Evolutionary conservation across 2,329 filamentous ascomycete species (phyloP).

Genomic region (Microsporum ferrugineum): DNA sequence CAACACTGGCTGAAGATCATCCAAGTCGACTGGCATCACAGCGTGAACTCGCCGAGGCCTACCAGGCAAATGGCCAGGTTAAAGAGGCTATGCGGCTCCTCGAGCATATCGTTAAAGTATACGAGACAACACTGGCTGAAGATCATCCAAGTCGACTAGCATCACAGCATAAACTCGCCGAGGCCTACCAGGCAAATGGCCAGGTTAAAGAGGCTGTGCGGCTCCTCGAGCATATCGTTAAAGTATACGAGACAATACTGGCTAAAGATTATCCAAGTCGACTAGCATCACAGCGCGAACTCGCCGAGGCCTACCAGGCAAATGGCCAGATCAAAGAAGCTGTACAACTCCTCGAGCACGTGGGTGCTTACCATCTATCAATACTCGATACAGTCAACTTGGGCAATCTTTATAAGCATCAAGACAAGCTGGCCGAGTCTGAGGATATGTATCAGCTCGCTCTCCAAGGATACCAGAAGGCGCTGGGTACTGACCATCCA

Average conservation of each 20-base stretch:
- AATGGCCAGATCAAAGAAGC: not conserved
- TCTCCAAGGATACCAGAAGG: not conserved
- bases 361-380: not conserved
- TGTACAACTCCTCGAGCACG: not conserved
- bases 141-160: not conserved
- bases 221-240: not conserved
- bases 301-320: not conserved
- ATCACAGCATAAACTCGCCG: not conserved
- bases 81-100: not conserved
- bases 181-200: not conserved
- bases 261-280: not conserved
- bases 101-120: not conserved
- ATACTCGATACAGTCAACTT: not conserved
- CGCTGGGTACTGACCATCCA: not conserved
- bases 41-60: not conserved
- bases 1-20: not conserved
- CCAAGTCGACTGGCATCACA: not conserved
- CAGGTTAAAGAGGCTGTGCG: not conserved
- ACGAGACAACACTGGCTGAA: not conserved
- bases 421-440: conserved; percentile 1
- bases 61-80: not conserved
- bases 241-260: not conserved
- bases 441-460: not conserved
- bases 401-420: not conserved
- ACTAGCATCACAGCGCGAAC: not conserved